Conservation (phyloP, 1,139 yeast species). For the Pichia sp. region DNA sequence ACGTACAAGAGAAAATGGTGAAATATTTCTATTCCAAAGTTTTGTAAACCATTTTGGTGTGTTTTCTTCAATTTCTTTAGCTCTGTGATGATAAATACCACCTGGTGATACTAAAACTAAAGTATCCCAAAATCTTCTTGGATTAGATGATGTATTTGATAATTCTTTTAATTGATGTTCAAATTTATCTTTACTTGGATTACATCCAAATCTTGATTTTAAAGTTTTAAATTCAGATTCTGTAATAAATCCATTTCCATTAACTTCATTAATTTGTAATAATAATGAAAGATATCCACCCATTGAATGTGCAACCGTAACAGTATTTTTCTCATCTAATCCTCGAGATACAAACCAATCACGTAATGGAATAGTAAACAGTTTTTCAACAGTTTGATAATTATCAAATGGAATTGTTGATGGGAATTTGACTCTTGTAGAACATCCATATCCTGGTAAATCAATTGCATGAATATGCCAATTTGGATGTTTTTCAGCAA, state of each 20-base stretch:
- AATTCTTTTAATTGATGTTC: slow-evolving; percentile 1
- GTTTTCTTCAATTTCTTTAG: slow-evolving; percentile 24
- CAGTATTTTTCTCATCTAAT: slow-evolving; percentile 31
- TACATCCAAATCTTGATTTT: slow-evolving; percentile 4
- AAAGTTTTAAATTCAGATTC: slow-evolving; percentile 13
- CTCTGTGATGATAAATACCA: slow-evolving; percentile 41
- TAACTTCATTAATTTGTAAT: slow-evolving; percentile 27
- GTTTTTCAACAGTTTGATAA: slow-evolving; percentile 36
- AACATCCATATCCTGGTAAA: slow-evolving; percentile 70
- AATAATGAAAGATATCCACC: slow-evolving; percentile 53
- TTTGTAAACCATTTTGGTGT: slow-evolving; percentile 60
- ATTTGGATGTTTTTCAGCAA: slow-evolving; percentile 36
- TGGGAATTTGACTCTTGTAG: slow-evolving; percentile 57
- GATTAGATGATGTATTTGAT: slow-evolving; percentile 7
- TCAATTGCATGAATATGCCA: slow-evolving; percentile 73
- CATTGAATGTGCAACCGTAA: slow-evolving; percentile 57
- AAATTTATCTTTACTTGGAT: not conserved
- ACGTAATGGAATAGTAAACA: slow-evolving; percentile 48
- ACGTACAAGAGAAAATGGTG: slow-evolving; percentile 65
- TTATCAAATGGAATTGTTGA: slow-evolving; percentile 28
- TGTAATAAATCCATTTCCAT: slow-evolving; percentile 7
- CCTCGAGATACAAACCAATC: slow-evolving; percentile 40
- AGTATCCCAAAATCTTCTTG: slow-evolving; percentile 37
- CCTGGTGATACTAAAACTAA: slow-evolving; percentile 57
- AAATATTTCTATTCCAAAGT: slow-evolving; percentile 65